These are phyloP conservation scores for Thelephora ganbajun DNA, from an alignment of 768 basidiomycete species.

Conservation along the genomic window DNA sequence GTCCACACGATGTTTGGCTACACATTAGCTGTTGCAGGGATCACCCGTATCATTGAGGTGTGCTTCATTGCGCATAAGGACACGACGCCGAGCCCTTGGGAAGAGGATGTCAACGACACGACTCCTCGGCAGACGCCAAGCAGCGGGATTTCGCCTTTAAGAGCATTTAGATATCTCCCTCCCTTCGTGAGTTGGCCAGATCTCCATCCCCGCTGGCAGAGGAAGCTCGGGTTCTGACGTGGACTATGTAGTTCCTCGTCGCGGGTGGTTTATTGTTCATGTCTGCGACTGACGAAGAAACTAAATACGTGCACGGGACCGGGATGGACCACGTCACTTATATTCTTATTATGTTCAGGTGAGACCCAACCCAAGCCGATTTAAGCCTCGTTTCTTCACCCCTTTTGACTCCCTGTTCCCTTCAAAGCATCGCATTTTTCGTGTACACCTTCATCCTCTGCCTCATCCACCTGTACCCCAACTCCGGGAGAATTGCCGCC, in stretches of 20 bases:
- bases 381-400: not conserved
- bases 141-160: slow-evolving; percentile 21
- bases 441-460: slow-evolving; percentile 61
- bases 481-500: slow-evolving; percentile 43
- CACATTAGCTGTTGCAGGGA: slow-evolving; percentile 73
- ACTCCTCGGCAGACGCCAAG: slow-evolving; percentile 38
- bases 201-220: not conserved
- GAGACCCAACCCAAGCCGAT: slow-evolving; percentile 6
- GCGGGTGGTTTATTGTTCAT: slow-evolving; percentile 75
- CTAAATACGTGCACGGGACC: slow-evolving; percentile 48
- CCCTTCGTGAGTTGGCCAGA: slow-evolving; percentile 56
- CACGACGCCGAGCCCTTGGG: slow-evolving; percentile 23
- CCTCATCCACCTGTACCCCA: slow-evolving; percentile 56
- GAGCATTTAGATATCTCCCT: slow-evolving; percentile 74
- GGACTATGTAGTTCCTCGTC: slow-evolving; percentile 44
- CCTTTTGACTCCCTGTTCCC: slow-evolving; percentile 1
- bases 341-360: slow-evolving; percentile 75
- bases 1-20: slow-evolving; percentile 79
- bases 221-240: not conserved
- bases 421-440: slow-evolving; percentile 53
- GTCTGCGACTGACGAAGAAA: slow-evolving; percentile 88
- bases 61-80: slow-evolving; percentile 48
- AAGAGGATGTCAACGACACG: slow-evolving; percentile 45
- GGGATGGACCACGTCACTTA: slow-evolving; percentile 92
- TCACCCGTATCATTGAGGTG: slow-evolving; percentile 70